Evolutionary conservation across 2,329 filamentous ascomycete genomes (phyloP).

Genomic region (Xylariaceae sp.): DNA sequence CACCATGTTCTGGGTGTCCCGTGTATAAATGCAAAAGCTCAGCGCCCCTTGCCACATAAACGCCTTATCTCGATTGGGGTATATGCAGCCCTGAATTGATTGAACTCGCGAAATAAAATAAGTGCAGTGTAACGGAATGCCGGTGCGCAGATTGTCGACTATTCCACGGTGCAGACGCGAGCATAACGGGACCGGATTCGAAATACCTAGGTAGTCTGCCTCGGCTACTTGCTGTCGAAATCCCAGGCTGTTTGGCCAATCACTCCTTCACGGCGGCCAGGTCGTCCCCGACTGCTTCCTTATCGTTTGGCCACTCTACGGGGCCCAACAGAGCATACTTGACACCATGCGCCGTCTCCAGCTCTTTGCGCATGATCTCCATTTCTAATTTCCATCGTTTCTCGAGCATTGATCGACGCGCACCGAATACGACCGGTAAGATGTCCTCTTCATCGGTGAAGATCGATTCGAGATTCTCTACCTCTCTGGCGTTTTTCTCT

Average conservation of each 20-base stretch:
- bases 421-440: conserved; percentile 42
- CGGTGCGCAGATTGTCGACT: conserved; percentile 2
- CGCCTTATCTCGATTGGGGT: conserved; percentile 11
- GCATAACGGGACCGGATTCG: not conserved
- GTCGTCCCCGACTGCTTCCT: conserved; percentile 24
- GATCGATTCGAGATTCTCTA: conserved; percentile 44
- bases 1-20: not conserved
- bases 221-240: not conserved
- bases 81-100: conserved; percentile 10
- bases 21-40: conserved; percentile 5
- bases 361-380: conserved; percentile 50
- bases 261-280: conserved; percentile 23
- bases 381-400: conserved; percentile 51
- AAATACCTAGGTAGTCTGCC: not conserved
- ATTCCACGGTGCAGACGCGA: not conserved
- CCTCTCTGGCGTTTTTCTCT: conserved; percentile 44
- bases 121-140: not conserved
- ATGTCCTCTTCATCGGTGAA: conserved; percentile 49
- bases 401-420: conserved; percentile 43
- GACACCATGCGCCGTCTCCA: conserved; percentile 44
- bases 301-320: conserved; percentile 41
- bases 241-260: not conserved
- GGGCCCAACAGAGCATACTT: conserved; percentile 40
- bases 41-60: conserved; percentile 14
- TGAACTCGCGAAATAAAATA: conserved; percentile 9